Base-by-base conservation (phyloP, 2,329 filamentous ascomycete genomes). In the Ophiostoma sp. region DNA sequence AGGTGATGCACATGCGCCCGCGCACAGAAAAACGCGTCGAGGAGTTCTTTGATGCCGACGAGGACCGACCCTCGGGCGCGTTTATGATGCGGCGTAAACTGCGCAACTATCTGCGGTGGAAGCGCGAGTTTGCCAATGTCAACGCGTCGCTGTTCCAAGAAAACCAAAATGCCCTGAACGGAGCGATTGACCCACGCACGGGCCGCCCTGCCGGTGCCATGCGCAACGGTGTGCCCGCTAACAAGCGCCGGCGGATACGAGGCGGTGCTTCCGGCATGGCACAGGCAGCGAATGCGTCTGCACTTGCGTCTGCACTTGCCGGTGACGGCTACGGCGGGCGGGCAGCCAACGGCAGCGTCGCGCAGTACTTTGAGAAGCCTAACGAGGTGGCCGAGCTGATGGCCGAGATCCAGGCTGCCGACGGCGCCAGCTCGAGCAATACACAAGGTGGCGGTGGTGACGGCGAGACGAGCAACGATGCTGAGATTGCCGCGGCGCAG, bases 81-180 rank as follows among this genome's bases (percentile, higher is more conserved):
- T 92, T 93, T 73, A 94, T 98, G 90, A 92, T 99, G 92, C 87
- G 93, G 72, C 87, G 92, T 71, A 94, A 90, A 75, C 83, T 99
- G 44, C 88, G 93, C 62, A 90, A 90, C 75, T 99, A 99, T 76
- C 83, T 98, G 35, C 86, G 86, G 62, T 98, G 95, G 94, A 97
- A 97, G 80, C 86, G 87, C 70, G 90, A 96, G 74, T 96, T 98
- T 77, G 89, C 91, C 5, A 91, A 91, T 75, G 90, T 97, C 75
- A 97, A 91, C 77, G 87, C 88, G 20, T 87, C 88, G 6, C 83
- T 96, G 0, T 95, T 94, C 75, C 82, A 87, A 0, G 92, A 94
- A 77, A 94, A 93, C 73, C 89, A 94, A 77, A 92, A 89, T 76
- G 87, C 89, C 10, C 84, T 94, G 71, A 89, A 88, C 74, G 86